Conservation (phyloP, 2,329 filamentous ascomycete genomes). For the Trichocomaceae sp. region DNA sequence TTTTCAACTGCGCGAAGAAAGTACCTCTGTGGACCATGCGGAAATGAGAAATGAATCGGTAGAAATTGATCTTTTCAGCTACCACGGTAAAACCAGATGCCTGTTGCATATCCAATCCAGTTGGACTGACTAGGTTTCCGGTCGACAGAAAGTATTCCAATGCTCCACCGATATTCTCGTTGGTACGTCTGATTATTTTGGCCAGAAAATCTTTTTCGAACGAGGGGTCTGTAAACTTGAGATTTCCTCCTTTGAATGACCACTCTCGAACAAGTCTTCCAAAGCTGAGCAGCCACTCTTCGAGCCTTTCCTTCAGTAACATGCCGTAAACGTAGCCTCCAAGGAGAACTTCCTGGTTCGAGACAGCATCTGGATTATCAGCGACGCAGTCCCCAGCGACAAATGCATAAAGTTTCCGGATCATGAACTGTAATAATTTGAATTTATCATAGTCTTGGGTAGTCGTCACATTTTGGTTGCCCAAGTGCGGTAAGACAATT, state of each 20-base stretch:
- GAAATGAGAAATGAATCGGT: conserved; percentile 98
- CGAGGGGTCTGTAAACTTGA: conserved; percentile 63
- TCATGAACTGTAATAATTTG: conserved; percentile 90
- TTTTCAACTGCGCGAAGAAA: conserved; percentile 97
- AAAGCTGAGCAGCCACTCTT: conserved; percentile 76
- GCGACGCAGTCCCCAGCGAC: conserved; percentile 87
- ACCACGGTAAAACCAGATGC: conserved; percentile 92
- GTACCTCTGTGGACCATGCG: conserved; percentile 98
- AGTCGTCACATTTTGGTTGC: conserved; percentile 75
- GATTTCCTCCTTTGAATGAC: conserved; percentile 45
- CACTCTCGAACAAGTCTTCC: conserved; percentile 49
- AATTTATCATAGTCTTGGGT: conserved; percentile 88
- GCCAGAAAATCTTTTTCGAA: conserved; percentile 74
- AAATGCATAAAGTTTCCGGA: conserved; percentile 86
- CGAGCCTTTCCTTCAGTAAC: conserved; percentile 89
- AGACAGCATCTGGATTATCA: conserved; percentile 93
- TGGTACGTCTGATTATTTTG: conserved; percentile 71
- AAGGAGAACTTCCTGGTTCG: conserved; percentile 90
- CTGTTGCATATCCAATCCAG: conserved; percentile 89
- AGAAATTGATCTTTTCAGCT: conserved; percentile 97
- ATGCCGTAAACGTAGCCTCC: conserved; percentile 91
- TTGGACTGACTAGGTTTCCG: conserved; percentile 84
- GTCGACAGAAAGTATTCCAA: conserved; percentile 96
- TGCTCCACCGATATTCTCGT: conserved; percentile 78
- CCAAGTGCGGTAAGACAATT: conserved; percentile 86